phyloP scores from a whole-genome alignment of 2,329 filamentous ascomycete species.

The Trichoderma sp. region DNA sequence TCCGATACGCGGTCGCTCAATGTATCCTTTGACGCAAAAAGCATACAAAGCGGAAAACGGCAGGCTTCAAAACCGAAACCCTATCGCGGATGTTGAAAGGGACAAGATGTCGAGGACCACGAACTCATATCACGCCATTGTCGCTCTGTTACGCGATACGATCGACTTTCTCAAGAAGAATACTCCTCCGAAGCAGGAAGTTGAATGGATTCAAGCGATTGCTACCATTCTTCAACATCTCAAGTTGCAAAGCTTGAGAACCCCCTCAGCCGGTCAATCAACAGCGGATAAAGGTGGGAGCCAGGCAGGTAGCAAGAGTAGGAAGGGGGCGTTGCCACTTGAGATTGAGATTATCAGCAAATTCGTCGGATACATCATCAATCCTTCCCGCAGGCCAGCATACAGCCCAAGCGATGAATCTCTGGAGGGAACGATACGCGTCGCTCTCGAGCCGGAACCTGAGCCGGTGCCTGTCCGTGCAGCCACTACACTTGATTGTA shows the following conservation, averaged over 20 bases:
- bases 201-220: slow-evolving; percentile 21
- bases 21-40: slow-evolving; percentile 26
- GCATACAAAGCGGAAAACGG: slow-evolving; percentile 13
- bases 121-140: slow-evolving; percentile 8
- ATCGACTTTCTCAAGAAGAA: slow-evolving; percentile 22
- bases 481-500: not conserved
- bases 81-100: not conserved
- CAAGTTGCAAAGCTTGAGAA: not conserved
- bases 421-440: not conserved
- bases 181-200: slow-evolving; percentile 9
- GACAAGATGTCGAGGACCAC: slow-evolving; percentile 14
- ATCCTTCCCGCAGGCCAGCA: not conserved
- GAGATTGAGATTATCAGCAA: slow-evolving; percentile 23
- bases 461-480: not conserved
- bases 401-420: not conserved
- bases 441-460: not conserved
- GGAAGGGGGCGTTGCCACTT: not conserved
- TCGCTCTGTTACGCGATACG: slow-evolving; percentile 3
- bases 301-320: not conserved
- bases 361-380: slow-evolving; percentile 7
- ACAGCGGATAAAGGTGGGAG: not conserved
- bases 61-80: slow-evolving; percentile 9
- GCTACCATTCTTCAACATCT: not conserved
- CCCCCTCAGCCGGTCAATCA: too few relatives aligned
- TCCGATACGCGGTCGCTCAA: slow-evolving; percentile 26